Evolutionary conservation across 176 grass and related monocot genomes (phyloP), one percentile per base, ranked within the genome.

Genomic region (Pharus latifolius): DNA sequence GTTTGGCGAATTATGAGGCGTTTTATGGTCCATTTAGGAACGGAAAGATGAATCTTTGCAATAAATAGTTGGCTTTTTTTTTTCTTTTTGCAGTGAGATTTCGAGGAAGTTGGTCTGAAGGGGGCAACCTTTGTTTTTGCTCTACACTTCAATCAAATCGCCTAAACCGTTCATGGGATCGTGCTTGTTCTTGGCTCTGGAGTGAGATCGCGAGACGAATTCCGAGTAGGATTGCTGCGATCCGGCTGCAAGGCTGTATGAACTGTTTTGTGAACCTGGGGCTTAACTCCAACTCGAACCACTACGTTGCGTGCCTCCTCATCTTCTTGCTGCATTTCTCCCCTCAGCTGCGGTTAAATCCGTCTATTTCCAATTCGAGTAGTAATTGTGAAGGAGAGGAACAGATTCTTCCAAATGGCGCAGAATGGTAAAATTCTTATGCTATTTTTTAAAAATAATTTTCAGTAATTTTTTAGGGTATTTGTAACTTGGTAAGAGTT

Each of bases 241-340:
- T 76, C 32, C 49, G 77, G 83, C 71, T 44, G 56, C 48, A 54
- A 46, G 70, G 28, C 81, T 56, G 90, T 73, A 99, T 99, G 95
- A 99, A 85, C 87, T 94, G 87, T 88, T 99, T 94, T 65, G 95
- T 94, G 65, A 99, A 99, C 71, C 75, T 91, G 84, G 95, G 95
- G 75, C 79, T 94, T 19, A 99, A 88, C 52, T 99, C 87, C 45
- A 99, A 99, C 75, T 94, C 95, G 75, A 94, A 91, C 63, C 87
- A 99, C 84, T 99, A 91, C 90, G 74, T 91, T 48, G 86, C 84
- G 71, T 94, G 95, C 78, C 80, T 99, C 70, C 79, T 99, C 80
- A 78, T 94, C 62, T 99, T 94, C 83, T 45, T 99, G 45, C 84
- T 94, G 72, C 95, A 99, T 94, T 99, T 90, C 82, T 99, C 95